These are phyloP conservation scores for Letharia columbiana DNA, from an alignment of 495 filamentous ascomycete species.

Conservation along the genomic window DNA sequence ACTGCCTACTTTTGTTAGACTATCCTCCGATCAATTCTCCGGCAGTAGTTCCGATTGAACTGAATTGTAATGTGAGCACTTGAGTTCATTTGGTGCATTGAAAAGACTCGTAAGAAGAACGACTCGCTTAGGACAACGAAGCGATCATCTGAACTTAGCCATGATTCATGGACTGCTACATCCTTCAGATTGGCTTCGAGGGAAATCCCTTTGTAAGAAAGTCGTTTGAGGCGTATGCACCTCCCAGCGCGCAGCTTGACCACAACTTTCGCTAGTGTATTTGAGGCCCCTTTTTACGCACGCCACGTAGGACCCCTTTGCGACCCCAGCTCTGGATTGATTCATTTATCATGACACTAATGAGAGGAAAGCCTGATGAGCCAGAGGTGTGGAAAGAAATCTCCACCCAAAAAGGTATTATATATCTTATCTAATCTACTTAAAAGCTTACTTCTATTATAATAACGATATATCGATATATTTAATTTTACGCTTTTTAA, in stretches of 20 bases:
- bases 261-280: not conserved
- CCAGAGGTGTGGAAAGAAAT: not conserved
- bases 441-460: too few species aligned
- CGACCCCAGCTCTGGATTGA: not conserved
- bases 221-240: not conserved
- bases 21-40: not conserved
- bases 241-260: not conserved
- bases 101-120: not conserved
- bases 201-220: not conserved
- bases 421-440: too few species aligned
- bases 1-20: not conserved
- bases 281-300: not conserved
- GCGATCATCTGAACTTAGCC: not conserved
- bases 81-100: not conserved
- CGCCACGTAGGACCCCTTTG: not conserved
- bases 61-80: not conserved
- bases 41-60: not conserved
- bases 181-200: too few species aligned
- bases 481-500: too few species aligned
- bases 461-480: too few species aligned
- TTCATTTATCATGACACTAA: not conserved
- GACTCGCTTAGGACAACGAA: not conserved
- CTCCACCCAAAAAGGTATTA: not conserved
- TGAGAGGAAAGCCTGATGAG: not conserved
- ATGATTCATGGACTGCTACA: constrained; percentile 1